A percentile compares a stretch with the other conserved stretches of the same genome.
These are phyloP conservation scores for Agroathelia rolfsii DNA, from an alignment of 1,284 basidiomycete genomes.

Conservation along the genomic window DNA sequence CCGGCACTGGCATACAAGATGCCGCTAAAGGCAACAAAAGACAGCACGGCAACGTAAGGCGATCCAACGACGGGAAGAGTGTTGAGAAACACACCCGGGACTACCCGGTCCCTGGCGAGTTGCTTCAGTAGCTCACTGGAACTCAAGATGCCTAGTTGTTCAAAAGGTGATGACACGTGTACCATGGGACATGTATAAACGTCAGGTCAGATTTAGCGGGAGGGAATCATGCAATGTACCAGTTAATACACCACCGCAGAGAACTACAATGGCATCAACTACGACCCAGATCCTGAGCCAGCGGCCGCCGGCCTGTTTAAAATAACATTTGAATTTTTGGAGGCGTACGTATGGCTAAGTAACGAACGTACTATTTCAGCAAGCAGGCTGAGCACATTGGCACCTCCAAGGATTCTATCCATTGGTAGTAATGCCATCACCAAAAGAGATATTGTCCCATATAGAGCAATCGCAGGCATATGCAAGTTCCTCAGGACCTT, in stretches of 20 bases:
- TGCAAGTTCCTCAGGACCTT: conserved; percentile 58
- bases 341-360: conserved; percentile 2
- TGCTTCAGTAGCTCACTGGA: conserved; percentile 51
- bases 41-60: conserved; percentile 41
- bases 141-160: conserved; percentile 38
- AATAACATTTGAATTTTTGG: conserved; percentile 2
- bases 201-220: conserved; percentile 4
- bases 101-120: conserved; percentile 45
- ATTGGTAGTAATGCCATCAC: conserved; percentile 50
- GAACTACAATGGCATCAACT: conserved; percentile 53
- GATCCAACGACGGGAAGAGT: conserved; percentile 41
- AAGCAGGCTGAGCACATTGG: conserved; percentile 51
- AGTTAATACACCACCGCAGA: conserved; percentile 61
- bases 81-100: conserved; percentile 44
- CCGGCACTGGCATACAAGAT: conserved; percentile 51
- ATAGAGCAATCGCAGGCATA: conserved; percentile 43
- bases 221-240: conserved; percentile 24
- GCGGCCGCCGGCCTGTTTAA: conserved; percentile 34
- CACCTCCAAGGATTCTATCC: conserved; percentile 32
- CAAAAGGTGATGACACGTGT: not conserved
- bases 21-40: conserved; percentile 40
- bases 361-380: conserved; percentile 34
- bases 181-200: no score
- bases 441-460: conserved; percentile 43
- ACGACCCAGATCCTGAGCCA: conserved; percentile 56